Conservation (phyloP, 441 rosid species). For the Bocquillonia castaneifolia region DNA sequence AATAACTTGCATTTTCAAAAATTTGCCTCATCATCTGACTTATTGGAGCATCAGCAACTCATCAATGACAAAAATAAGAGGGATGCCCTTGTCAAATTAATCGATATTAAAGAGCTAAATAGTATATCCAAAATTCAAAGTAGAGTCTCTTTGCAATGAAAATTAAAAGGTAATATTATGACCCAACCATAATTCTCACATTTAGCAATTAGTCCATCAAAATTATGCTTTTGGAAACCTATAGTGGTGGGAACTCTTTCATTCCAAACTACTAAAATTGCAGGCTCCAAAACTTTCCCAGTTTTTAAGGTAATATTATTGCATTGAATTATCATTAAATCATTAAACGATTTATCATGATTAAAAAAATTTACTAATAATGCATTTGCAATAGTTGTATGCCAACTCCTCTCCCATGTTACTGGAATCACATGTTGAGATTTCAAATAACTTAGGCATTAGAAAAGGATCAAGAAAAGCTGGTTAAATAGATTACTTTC, state of each 20-base stretch:
- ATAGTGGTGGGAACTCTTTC: not conserved
- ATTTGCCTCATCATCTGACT: not conserved
- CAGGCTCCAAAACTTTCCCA: not conserved
- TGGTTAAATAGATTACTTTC: not conserved
- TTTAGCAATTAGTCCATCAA: not conserved
- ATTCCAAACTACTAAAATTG: not conserved
- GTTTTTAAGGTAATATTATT: not conserved
- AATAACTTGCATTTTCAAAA: not conserved
- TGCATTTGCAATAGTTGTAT: not conserved
- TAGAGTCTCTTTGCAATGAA: not conserved
- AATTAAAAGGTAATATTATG: not conserved
- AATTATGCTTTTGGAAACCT: not conserved
- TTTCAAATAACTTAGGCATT: constrained; percentile 8
- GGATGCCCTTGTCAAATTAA: not conserved
- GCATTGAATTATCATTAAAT: not conserved
- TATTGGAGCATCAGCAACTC: not conserved
- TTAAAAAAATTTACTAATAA: not conserved
- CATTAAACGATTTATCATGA: not conserved
- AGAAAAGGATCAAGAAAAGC: not conserved
- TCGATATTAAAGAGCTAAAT: not conserved
- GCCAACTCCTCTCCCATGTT: not conserved
- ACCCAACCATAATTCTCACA: not conserved
- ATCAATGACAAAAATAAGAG: not conserved
- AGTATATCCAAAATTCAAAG: not conserved
- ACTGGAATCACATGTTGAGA: not conserved